These are phyloP conservation scores for Fagopyrum homotropicum DNA, from an alignment of 148 eudicot species.

Conservation along the genomic window DNA sequence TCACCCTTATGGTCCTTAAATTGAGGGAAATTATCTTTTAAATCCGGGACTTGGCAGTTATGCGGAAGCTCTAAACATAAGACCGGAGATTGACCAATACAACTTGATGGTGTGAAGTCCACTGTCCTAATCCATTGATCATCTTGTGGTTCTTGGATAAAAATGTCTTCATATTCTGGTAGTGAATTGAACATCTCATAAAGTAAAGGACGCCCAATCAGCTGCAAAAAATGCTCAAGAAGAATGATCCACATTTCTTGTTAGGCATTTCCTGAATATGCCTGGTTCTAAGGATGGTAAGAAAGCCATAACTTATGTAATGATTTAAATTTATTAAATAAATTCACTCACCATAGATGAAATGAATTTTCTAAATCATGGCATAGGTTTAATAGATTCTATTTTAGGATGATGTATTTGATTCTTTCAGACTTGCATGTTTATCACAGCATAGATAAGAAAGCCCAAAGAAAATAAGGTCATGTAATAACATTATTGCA, in stretches of 20 bases:
- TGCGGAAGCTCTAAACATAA: constrained; percentile 60
- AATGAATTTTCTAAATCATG: too few relatives aligned
- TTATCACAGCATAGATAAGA: too few relatives aligned
- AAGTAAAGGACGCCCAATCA: constrained; percentile 60
- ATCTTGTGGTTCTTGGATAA: constrained; percentile 30
- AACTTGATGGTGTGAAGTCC: constrained; percentile 53
- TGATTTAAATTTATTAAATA: too few relatives aligned
- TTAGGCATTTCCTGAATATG: not conserved
- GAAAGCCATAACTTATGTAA: not conserved
- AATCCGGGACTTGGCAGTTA: constrained; percentile 32
- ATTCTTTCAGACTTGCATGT: too few relatives aligned
- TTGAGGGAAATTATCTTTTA: constrained; percentile 39
- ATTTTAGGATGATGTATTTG: too few relatives aligned
- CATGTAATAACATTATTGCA: too few relatives aligned
- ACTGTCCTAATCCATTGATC: constrained; percentile 56
- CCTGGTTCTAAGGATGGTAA: not conserved
- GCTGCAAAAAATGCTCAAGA: constrained; percentile 22
- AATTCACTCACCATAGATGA: too few relatives aligned
- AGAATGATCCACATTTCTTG: not conserved
- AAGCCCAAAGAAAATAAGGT: too few relatives aligned
- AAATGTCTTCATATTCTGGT: constrained; percentile 9
- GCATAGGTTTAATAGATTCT: too few relatives aligned
- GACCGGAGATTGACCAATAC: constrained; percentile 71
- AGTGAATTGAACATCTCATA: constrained; percentile 29
- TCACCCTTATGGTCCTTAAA: constrained; percentile 32